Conservation (phyloP, 371 early-diverging fungal genomes). For the Blastocladiella emersonii region DNA sequence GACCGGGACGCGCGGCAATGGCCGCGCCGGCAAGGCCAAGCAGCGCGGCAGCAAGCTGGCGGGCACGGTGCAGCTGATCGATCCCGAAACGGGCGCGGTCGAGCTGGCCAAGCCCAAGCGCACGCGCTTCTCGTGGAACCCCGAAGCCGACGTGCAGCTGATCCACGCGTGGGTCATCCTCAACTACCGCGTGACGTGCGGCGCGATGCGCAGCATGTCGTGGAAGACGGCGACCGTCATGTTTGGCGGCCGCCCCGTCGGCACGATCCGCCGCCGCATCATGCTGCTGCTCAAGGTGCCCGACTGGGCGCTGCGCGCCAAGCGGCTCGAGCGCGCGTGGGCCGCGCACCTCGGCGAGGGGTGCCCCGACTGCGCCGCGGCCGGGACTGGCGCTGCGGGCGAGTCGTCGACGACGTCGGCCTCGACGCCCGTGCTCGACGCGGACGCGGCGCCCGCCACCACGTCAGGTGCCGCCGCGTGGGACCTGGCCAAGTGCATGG, state of each 20-base stretch:
- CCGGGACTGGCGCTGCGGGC: too few relatives aligned
- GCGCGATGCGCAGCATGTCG: neutral
- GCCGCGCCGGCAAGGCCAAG: too few relatives aligned
- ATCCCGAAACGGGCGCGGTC: neutral
- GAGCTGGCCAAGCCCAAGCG: neutral
- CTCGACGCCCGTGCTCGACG: too few relatives aligned
- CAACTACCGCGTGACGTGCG: neutral
- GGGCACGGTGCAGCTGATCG: neutral
- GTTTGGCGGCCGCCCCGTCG: neutral
- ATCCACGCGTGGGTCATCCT: neutral
- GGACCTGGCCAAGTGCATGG: neutral
- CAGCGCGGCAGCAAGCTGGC: neutral
- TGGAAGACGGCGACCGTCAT: neutral
- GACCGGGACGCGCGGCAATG: too few relatives aligned
- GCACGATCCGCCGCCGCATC: neutral
- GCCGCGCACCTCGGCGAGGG: neutral
- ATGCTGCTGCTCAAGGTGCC: neutral
- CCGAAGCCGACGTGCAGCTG: neutral
- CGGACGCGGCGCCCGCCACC: too few relatives aligned
- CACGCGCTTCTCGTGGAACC: neutral
- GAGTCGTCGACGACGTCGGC: too few relatives aligned
- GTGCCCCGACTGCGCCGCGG: too few relatives aligned
- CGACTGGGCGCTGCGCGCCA: neutral
- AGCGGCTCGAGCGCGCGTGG: neutral
- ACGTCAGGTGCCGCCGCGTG: too few relatives aligned